Percentiles rank a stretch among this genome's conserved stretches.
phyloP scores from a whole-genome alignment of 2,329 filamentous ascomycete species.

The Aureobasidium mangrovei region DNA sequence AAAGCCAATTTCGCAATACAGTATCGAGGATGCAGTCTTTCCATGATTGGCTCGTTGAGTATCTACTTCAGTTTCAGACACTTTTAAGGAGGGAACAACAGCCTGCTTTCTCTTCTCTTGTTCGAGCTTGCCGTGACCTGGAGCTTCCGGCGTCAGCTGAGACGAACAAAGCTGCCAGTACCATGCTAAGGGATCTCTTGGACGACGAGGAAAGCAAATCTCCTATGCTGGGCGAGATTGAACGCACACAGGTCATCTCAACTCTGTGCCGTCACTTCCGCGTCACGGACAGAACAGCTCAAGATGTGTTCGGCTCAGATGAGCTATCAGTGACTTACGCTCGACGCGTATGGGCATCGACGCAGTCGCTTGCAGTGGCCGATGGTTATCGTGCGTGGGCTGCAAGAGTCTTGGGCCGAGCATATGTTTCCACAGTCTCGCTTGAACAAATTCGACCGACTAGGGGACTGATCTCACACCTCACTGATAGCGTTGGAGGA shows the following conservation, averaged over 20 bases:
- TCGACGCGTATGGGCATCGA: conserved; percentile 55
- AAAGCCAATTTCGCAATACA: conserved; percentile 70
- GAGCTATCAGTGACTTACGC: conserved; percentile 51
- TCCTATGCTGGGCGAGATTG: conserved; percentile 60
- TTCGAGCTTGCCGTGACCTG: conserved; percentile 59
- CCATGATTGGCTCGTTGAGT: conserved; percentile 66
- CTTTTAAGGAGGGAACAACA: conserved; percentile 22
- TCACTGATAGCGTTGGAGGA: background rate
- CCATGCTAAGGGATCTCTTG: conserved; percentile 69
- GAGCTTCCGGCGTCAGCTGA: conserved; percentile 60
- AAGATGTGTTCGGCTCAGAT: conserved; percentile 64
- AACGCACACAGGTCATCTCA: conserved; percentile 59
- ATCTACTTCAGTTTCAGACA: conserved; percentile 50
- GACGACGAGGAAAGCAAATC: conserved; percentile 56
- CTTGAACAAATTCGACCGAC: conserved; percentile 24
- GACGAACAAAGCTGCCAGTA: conserved; percentile 65
- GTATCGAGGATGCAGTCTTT: conserved; percentile 68
- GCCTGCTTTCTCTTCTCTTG: conserved; percentile 54
- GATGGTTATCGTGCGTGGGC: conserved; percentile 73
- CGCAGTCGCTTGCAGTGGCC: background rate
- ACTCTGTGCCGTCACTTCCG: conserved; percentile 70
- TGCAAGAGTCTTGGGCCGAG: conserved; percentile 71
- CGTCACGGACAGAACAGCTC: conserved; percentile 45
- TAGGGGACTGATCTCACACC: background rate
- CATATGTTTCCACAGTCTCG: conserved; percentile 52